Evolutionary conservation across 73 alveolate species (phyloP), one percentile per base, ranked within the genome.

Genomic region (Urostyla sp.): DNA sequence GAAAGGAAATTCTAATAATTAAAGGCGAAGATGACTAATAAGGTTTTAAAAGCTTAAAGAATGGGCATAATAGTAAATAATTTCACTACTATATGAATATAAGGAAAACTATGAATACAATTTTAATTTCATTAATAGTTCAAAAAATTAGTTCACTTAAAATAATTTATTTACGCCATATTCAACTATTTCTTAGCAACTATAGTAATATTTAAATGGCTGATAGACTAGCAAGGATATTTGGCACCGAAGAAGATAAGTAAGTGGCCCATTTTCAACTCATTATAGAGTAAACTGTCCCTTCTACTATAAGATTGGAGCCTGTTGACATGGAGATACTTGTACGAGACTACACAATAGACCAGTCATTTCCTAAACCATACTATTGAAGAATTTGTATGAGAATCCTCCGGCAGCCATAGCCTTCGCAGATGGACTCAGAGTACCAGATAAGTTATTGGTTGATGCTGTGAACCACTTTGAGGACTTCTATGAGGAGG

Each of bases 271-370:
- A 40, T 11, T 15, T 58, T n/a, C 11, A 21, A 38, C 15, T 11
- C 1, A 5, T 40, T n/a, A 21, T 5, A 63, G 79, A 82, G 99
- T 98, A 76, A 98, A 97, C 88, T 98, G 99, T 80, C 98, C 99
- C 57, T 98, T 98, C 92, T 98, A 98, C 92, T 93, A 92, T 84
- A 98, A 98, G 90, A 98, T 98, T 57, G 99, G 99, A 13, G 99
- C 99, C 16, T 98, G 99, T 91, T 57, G 99, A 63, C 99, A 98
- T 76, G 99, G 99, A 50, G 99, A 98, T 79, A 92, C 96, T 40
- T 98, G 99, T 87, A 95, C 97, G 52, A 91, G 99, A 67, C 91
- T 96, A 53, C 99, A 98, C 87, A 96, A 96, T 83, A 97, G 94
- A 38, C 99, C 99, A 27, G 90, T 92, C 50, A 85, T 94, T 27